These are phyloP conservation scores for Nothophaeocryptopus gaeumannii DNA, from an alignment of 2,329 filamentous ascomycete species.

Conservation along the genomic window DNA sequence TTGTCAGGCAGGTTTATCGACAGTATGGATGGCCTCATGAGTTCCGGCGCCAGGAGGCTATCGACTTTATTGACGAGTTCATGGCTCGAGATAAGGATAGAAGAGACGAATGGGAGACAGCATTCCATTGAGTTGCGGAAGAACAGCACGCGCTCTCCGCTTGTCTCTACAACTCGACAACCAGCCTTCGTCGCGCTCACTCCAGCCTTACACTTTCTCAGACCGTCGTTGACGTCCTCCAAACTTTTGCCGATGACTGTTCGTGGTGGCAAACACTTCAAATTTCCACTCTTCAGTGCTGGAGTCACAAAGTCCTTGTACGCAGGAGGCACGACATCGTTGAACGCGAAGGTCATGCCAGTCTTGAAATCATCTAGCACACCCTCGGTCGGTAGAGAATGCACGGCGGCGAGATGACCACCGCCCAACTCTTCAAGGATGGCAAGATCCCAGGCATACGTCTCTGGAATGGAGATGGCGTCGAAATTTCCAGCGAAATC, in stretches of 20 bases:
- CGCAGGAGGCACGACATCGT: slow-evolving; percentile 3
- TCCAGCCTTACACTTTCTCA: not conserved
- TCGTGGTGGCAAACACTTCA: slow-evolving; percentile 5
- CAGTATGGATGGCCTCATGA: not conserved
- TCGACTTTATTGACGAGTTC: not conserved
- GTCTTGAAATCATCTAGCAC: slow-evolving; percentile 3
- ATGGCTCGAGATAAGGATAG: not conserved
- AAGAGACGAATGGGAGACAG: not conserved
- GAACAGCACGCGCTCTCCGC: no score
- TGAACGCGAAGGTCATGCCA: slow-evolving; percentile 2
- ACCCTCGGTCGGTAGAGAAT: slow-evolving; percentile 2
- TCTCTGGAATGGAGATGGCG: slow-evolving; percentile 5
- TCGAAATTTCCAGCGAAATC: slow-evolving; percentile 3
- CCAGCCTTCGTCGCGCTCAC: slow-evolving; percentile 12
- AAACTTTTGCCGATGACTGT: slow-evolving; percentile 1
- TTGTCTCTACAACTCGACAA: slow-evolving; percentile 9
- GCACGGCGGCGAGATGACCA: not conserved
- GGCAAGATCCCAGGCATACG: slow-evolving; percentile 1
- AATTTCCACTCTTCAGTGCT: not conserved
- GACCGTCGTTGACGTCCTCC: slow-evolving; percentile 1
- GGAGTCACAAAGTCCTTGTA: slow-evolving; percentile 14
- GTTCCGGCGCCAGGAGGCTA: not conserved
- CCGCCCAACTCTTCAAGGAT: slow-evolving; percentile 7
- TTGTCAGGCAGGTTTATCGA: slow-evolving; percentile 2
- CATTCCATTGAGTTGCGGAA: not conserved